Conservation (phyloP, 345 rosid species). For the Gossypium sturtianum region DNA sequence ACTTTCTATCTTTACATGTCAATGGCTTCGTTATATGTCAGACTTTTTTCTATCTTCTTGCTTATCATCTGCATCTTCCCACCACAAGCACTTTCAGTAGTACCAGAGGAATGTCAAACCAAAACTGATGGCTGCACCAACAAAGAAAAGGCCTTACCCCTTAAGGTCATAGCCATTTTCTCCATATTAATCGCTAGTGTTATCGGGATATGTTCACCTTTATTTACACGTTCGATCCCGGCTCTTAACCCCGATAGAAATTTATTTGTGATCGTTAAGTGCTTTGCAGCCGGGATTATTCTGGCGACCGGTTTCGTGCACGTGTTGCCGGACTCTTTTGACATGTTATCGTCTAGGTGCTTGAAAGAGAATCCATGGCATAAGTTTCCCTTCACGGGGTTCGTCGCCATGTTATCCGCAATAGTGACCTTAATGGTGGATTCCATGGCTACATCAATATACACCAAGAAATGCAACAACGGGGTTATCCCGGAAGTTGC, state of each 20-base stretch:
- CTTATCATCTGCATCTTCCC: constrained; percentile 17
- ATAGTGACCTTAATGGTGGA: constrained; percentile 57
- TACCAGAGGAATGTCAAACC: constrained; percentile 6
- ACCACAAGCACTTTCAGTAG: constrained; percentile 2
- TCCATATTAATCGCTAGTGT: constrained; percentile 40
- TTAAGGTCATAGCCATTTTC: constrained; percentile 16
- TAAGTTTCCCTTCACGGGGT: constrained; percentile 72
- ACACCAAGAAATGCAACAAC: constrained; percentile 22
- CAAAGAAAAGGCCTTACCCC: constrained; percentile 14
- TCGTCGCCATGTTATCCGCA: constrained; percentile 76
- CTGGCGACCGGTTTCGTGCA: constrained; percentile 85
- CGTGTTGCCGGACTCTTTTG: constrained; percentile 79
- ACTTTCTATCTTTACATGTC: not conserved
- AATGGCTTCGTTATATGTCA: constrained; percentile 15
- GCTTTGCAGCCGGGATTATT: constrained; percentile 74
- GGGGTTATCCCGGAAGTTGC: constrained; percentile 21
- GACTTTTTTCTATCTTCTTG: constrained; percentile 13
- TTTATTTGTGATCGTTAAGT: constrained; percentile 49
- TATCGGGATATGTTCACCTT: constrained; percentile 58
- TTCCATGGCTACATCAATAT: constrained; percentile 52
- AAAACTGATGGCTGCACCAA: constrained; percentile 1
- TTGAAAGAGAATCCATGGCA: constrained; percentile 69
- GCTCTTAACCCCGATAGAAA: constrained; percentile 53
- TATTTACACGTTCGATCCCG: constrained; percentile 45
- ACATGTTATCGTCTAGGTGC: constrained; percentile 55